A percentile compares a stretch with the other conserved stretches of the same genome.
Conservation (phyloP, 1,284 basidiomycete genomes). For the Ceratobasidium sp. region DNA sequence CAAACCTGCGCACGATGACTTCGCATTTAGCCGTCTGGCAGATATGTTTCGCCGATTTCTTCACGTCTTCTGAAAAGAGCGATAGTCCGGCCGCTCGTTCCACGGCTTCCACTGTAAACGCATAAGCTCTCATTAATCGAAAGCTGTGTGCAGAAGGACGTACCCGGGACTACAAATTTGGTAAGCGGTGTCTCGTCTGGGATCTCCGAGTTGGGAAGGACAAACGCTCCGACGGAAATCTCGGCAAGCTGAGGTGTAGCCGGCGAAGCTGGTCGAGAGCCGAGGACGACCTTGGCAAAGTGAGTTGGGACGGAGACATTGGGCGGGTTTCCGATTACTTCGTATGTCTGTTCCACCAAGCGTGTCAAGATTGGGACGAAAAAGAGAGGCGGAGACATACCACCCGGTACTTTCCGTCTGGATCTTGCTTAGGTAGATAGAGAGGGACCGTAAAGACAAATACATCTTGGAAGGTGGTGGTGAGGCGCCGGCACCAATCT, state of each 20-base stretch:
- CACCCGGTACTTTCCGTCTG: slow-evolving; percentile 94
- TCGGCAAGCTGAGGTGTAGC: slow-evolving; percentile 78
- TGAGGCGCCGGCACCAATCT: slow-evolving; percentile 93
- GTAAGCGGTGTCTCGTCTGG: slow-evolving; percentile 84
- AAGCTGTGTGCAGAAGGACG: slow-evolving; percentile 51
- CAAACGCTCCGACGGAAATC: slow-evolving; percentile 90
- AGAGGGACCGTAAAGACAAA: slow-evolving; percentile 98
- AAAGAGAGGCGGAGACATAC: slow-evolving; percentile 66
- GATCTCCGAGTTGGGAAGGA: slow-evolving; percentile 91
- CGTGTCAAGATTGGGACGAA: neutral
- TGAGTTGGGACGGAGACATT: slow-evolving; percentile 95
- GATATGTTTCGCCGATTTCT: slow-evolving; percentile 84
- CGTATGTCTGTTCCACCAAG: slow-evolving; percentile 72
- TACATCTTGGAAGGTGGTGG: slow-evolving; percentile 88
- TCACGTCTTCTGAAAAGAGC: slow-evolving; percentile 89
- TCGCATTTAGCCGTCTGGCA: slow-evolving; percentile 90
- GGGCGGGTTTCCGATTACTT: slow-evolving; percentile 94
- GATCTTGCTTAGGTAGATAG: slow-evolving; percentile 88
- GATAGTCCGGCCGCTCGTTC: slow-evolving; percentile 92
- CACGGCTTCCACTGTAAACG: slow-evolving; percentile 80
- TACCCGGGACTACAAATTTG: slow-evolving; percentile 84
- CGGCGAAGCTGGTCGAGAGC: slow-evolving; percentile 79
- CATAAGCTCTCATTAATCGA: slow-evolving; percentile 20
- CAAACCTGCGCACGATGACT: slow-evolving; percentile 85
- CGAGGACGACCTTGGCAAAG: slow-evolving; percentile 95